These are phyloP conservation scores for Sporisorium graminicola DNA, from an alignment of 1,284 basidiomycete genomes.

Conservation along the genomic window DNA sequence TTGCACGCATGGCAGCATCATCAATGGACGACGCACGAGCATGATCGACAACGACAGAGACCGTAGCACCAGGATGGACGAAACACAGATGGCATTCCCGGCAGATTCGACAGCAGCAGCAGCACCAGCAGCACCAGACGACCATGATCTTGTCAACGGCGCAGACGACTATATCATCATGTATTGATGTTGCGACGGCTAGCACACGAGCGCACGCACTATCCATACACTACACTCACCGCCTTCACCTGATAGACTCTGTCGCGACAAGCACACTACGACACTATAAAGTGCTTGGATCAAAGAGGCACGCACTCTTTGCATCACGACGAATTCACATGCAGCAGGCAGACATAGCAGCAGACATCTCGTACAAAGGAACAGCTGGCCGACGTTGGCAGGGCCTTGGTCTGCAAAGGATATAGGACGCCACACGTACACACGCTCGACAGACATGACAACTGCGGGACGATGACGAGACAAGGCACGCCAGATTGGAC, in stretches of 20 bases:
- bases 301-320: neutral
- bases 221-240: neutral
- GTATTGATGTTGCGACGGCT: neutral
- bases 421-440: too few species aligned
- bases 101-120: neutral
- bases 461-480: neutral
- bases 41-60: slow-evolving; percentile 23
- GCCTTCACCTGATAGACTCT: neutral
- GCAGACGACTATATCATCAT: neutral
- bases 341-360: neutral
- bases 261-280: neutral
- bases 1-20: slow-evolving; percentile 26
- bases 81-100: slow-evolving; percentile 1
- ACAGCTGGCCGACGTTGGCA: neutral
- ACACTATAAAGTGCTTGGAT: too few species aligned
- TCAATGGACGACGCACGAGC: slow-evolving; percentile 6
- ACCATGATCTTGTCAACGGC: slow-evolving; percentile 1
- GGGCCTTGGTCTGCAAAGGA: too few species aligned
- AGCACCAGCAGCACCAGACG: too few species aligned
- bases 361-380: neutral
- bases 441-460: neutral
- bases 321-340: neutral
- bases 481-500: too few species aligned
- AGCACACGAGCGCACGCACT: neutral
- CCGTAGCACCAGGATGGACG: slow-evolving; percentile 3